Evolutionary conservation across 2,329 filamentous ascomycete species (phyloP), one percentile per base, ranked within the genome.

Genomic region (Apiospora aurea): DNA sequence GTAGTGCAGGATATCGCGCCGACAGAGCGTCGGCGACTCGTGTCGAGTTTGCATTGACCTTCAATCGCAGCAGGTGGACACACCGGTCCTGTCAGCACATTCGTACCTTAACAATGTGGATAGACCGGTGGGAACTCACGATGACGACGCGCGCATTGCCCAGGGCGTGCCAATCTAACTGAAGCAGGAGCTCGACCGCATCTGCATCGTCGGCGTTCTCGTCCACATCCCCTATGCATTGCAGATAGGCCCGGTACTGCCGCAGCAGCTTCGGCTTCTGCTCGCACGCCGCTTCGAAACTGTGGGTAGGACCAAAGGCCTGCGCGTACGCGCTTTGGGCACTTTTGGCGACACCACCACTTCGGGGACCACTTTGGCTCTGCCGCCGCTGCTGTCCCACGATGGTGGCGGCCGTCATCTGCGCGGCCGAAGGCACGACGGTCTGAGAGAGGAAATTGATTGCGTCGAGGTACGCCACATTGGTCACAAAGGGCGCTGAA

Each of bases 371-470:
- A 43, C 38, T 14, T 44, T 71, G 29, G 18, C 4, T 14, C 29
- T 71, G 29, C 4, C 1, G 21, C 8, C 11, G 21, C 8, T 24
- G 21, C 7, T 11, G 21, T 4, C 47, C 21, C 47, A 46, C 47
- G 21, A n/a, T 10, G 21, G 77, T 80, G 11, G 76, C 76, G 21
- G 71, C 41, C 0, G 78, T 70, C 80, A 82, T 83, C 13, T 82
- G 74, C 71, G 84, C 73, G 2, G 83, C 81, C 4, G 79, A 70
- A 0, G 83, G 82, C 6, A 78, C 77, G 0, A 76, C 80, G 1
- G 75, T 77, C 46, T 82, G 78, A 3, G 83, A 77, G 0, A 85
- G 74, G 69, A 85, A 85, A 75, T 82, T 78, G 43, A 76, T 75
- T 0, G 83, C 82, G 71, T 85, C 84, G 1, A 82, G 76, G 21